Evolutionary conservation across 768 basidiomycete species (phyloP), one percentile per base, ranked within the genome.

Genomic region (Kwoniella heveanensis): DNA sequence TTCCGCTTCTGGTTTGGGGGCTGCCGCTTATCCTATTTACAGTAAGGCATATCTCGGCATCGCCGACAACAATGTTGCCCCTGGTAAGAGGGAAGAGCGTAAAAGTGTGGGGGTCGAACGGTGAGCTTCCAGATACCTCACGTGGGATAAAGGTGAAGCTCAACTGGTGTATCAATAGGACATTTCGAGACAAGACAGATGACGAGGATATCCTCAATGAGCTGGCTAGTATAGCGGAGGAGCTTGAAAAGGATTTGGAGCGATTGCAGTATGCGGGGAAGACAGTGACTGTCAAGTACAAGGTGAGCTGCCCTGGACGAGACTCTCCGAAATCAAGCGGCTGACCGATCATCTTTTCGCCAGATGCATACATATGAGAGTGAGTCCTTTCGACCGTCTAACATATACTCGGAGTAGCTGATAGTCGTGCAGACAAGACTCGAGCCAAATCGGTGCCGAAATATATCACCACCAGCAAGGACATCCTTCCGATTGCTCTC

Each of bases 71-170:
- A 80, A 85, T 12, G 92, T 97, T 27, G 83, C 87, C 60, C 88
- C 92, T 4, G 83, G 86, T 50, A 83, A 83, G 64, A 83, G 95
- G 66, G 90, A 91, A 64, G 91, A 92, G 70, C 83, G 89, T 53
- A 97, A 94, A 82, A 92, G 91, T 64, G 91, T 98, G 36, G 95
- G 96, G 0, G 86, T 88, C 29, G 96, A 99, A 82, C 83, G 90
- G 90, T 91, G 70, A 54, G 61, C 57, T 1, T 2, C 0, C 32
- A 9, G 1, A 22, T 17, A 2, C 26, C 39, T 44, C n/a, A 9
- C 39, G 39, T 19, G 24, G 50, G 19, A 9, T 26, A 47, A 13
- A 10, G n/a, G 32, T n/a, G n/a, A 25, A 39, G 22, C 5, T 6
- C 51, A 9, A 19, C 39, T 9, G 3, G 15, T 9, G 15, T 9